Base-by-base conservation (phyloP, 768 basidiomycete species). In the Terana coerulea region DNA sequence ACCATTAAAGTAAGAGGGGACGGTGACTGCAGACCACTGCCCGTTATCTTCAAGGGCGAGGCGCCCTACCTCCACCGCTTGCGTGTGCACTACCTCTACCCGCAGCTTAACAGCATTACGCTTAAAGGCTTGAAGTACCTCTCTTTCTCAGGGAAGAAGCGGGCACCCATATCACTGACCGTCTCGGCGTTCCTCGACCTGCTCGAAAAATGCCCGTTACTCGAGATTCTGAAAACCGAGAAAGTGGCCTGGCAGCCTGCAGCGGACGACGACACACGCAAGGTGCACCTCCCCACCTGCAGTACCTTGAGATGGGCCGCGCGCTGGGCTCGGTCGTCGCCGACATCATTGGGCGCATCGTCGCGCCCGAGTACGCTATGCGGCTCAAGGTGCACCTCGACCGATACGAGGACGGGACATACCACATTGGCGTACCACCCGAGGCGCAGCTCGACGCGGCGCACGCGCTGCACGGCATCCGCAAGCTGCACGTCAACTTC, bases 131-230 rank as follows among this genome's bases (percentile, higher is more conserved):
- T 65, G 26, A 54, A 43, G 30, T 47, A 54, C 33, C 49, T 65
- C 7, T 54, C 57, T 17, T 58, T 65, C 53, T 53, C 51, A 24
- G 64, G 64, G 24, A 55, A 55, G 52, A 65, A 65, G 37, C 59
- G 56, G 39, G 47, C 53, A 19, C 48, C 37, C 6, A 57, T 65
- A 15, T 52, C 53, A 1, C 52, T 63, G 45, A 52, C 57, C 14
- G 40, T 63, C 6, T 59, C 64, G 9, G 43, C 35, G n/a, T 53
- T 65, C 6, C 44, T 65, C 5, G 58, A 61, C 24, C 56, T 65
- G 3, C 51, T 65, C n/a, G 58, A 62, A 35, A 42, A 51, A 17
- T 62, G 57, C 31, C 64, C 64, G 0, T 40, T 47, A 1, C 59
- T 65, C 0, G 58, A 62, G 41, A 39, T 59, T 9, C 33, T 65